Evolutionary conservation across 1,139 yeast genomes (phyloP).

Genomic region (Pichia norvegensis): DNA sequence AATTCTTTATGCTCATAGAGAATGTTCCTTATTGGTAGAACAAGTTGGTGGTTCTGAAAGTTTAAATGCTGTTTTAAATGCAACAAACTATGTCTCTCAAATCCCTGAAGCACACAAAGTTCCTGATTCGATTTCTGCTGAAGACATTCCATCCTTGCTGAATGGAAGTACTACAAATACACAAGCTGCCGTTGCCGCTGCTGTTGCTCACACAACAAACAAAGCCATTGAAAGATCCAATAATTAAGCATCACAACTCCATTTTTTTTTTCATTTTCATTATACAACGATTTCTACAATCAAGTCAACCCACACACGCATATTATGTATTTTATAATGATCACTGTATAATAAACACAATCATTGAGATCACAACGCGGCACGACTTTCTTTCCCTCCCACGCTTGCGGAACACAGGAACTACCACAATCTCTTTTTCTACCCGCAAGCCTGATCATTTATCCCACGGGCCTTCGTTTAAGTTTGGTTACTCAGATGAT

Average conservation of each 20-base stretch:
- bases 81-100: conserved; percentile 22
- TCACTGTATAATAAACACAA: background rate
- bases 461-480: background rate
- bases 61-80: conserved; percentile 23
- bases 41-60: conserved; percentile 27
- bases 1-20: conserved; percentile 31
- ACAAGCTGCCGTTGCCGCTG: conserved; percentile 30
- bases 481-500: too few species aligned
- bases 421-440: background rate
- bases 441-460: background rate
- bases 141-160: conserved; percentile 13
- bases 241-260: background rate
- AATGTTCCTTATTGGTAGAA: conserved; percentile 26
- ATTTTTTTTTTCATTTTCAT: background rate
- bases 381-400: background rate
- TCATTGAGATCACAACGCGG: background rate
- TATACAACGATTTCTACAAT: background rate
- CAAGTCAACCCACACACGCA: background rate
- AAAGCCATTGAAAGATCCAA: conserved; percentile 17
- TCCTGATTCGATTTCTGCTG: conserved; percentile 7
- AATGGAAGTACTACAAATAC: conserved; percentile 28
- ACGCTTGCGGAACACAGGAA: background rate
- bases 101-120: conserved; percentile 14
- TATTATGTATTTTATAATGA: too few species aligned
- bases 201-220: conserved; percentile 23